Conservation (phyloP, 148 eudicot genomes). For the Drosera capensis region DNA sequence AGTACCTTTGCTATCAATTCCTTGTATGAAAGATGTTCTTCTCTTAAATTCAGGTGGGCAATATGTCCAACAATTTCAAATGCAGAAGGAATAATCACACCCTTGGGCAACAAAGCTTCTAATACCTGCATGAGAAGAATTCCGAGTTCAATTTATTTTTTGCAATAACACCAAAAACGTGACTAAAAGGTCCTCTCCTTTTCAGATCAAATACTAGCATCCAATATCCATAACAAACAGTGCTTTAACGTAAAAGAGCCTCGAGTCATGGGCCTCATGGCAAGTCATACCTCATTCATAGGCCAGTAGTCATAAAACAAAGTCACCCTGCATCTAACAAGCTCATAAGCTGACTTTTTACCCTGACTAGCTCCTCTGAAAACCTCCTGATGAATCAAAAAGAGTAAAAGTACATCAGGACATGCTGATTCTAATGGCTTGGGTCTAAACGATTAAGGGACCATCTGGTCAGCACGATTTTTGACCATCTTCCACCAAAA, state of each 20-base stretch:
- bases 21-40: slow-evolving; percentile 73
- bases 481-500: too few species aligned
- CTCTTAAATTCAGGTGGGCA: slow-evolving; percentile 77
- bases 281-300: slow-evolving; percentile 91
- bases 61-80: slow-evolving; percentile 93
- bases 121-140: slow-evolving; percentile 35
- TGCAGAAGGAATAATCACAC: slow-evolving; percentile 58
- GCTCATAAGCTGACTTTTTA: slow-evolving; percentile 29
- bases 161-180: background rate
- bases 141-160: background rate
- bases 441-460: background rate
- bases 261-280: background rate
- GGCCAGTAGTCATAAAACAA: slow-evolving; percentile 82
- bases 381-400: slow-evolving; percentile 21
- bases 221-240: background rate
- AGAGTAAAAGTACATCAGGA: slow-evolving; percentile 4
- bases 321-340: slow-evolving; percentile 70
- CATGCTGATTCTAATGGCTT: background rate
- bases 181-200: too few species aligned
- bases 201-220: background rate
- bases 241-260: background rate
- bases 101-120: slow-evolving; percentile 60
- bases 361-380: slow-evolving; percentile 18
- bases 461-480: background rate
- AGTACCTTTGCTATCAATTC: slow-evolving; percentile 72